phyloP scores from a whole-genome alignment of 768 basidiomycete genomes.

The Russula sp. region DNA sequence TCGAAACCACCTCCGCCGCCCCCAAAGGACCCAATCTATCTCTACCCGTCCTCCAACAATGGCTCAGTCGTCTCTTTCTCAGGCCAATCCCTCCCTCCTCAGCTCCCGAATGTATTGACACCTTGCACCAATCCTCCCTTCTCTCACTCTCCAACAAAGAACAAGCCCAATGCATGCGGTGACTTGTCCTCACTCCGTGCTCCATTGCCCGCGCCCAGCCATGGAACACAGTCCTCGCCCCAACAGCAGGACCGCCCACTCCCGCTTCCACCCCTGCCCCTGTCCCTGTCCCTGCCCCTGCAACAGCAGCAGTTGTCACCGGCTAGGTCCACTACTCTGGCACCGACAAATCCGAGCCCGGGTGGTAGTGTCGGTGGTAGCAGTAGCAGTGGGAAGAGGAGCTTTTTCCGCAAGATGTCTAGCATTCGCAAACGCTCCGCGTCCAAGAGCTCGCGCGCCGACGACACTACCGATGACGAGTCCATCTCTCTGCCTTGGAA shows the following conservation, averaged over 20 bases:
- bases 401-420: slow-evolving; percentile 19
- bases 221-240: neutral
- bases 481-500: slow-evolving; percentile 21
- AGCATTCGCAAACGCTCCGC: slow-evolving; percentile 14
- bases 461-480: slow-evolving; percentile 10
- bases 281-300: too few species aligned
- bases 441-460: slow-evolving; percentile 10
- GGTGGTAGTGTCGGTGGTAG: neutral
- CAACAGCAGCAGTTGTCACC: neutral
- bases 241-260: neutral
- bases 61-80: slow-evolving; percentile 16
- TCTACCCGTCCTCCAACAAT: slow-evolving; percentile 8
- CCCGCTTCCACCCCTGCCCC: neutral
- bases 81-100: slow-evolving; percentile 10
- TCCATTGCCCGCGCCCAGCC: slow-evolving; percentile 17
- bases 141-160: neutral
- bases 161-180: neutral
- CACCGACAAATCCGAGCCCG: neutral
- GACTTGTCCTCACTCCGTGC: neutral
- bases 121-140: neutral
- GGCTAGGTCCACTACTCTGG: neutral
- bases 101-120: neutral
- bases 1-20: slow-evolving; percentile 18
- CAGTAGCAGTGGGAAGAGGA: neutral
- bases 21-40: slow-evolving; percentile 18